phyloP scores from a whole-genome alignment of 306 rosid species.

The Lathyrus aphaca region DNA sequence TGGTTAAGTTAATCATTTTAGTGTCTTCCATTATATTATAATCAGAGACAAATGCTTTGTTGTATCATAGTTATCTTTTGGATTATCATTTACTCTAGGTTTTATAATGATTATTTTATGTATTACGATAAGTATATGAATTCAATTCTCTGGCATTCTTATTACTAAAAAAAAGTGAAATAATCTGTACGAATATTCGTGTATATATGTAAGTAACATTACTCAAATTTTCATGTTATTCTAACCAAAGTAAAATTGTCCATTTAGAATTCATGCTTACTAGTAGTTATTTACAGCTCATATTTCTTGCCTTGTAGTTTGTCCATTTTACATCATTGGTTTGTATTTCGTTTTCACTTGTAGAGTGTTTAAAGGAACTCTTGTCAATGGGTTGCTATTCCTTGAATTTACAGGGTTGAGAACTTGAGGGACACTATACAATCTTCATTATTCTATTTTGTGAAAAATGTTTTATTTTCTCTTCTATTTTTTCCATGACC shows the following conservation, averaged over 20 bases:
- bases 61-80: neutral
- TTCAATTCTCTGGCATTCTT: neutral
- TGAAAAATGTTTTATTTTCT: no score
- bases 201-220: no score
- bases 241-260: neutral
- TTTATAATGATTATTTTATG: neutral
- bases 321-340: neutral
- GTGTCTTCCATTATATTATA: neutral
- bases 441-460: neutral
- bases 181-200: no score
- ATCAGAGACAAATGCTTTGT: neutral
- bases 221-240: neutral
- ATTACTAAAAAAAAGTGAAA: no score
- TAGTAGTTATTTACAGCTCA: neutral
- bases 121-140: conserved; percentile 1
- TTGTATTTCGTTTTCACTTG: neutral
- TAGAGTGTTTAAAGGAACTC: neutral
- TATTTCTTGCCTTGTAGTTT: neutral
- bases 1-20: conserved; percentile 3
- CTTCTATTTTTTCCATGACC: conserved; percentile 10
- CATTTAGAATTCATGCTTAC: neutral
- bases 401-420: neutral
- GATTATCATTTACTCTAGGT: conserved; percentile 7
- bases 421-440: neutral
- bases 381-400: conserved; percentile 1